A percentile compares a stretch with the other conserved stretches of the same genome.
These are phyloP conservation scores for Acacia crassicarpa DNA, from an alignment of 306 rosid species.

Conservation along the genomic window DNA sequence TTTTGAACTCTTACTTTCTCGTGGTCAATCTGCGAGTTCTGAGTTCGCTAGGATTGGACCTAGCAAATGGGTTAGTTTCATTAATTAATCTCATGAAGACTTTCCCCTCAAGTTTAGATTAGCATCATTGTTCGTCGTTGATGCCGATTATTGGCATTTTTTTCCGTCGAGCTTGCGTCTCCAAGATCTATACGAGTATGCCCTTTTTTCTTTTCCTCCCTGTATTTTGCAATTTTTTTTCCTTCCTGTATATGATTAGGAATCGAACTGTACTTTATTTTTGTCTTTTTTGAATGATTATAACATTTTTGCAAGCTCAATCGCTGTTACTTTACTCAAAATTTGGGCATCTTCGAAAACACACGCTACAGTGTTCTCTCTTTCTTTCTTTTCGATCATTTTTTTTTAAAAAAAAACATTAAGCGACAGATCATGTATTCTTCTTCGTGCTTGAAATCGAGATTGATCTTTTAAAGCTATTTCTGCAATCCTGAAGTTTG, in stretches of 20 bases:
- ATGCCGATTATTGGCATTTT: constrained; percentile 43
- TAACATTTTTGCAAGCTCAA: background rate
- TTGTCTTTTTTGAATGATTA: constrained; percentile 10
- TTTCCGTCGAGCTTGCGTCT: constrained; percentile 55
- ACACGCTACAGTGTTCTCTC: constrained; percentile 27
- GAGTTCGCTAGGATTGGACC: constrained; percentile 27
- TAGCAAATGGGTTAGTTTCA: constrained; percentile 35
- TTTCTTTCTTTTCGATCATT: constrained; percentile 22
- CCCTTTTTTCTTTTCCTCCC: constrained; percentile 42
- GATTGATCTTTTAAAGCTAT: constrained; percentile 12
- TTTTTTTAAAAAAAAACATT: background rate
- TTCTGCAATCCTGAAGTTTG: constrained; percentile 29
- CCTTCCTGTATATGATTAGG: constrained; percentile 37
- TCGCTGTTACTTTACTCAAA: constrained; percentile 36
- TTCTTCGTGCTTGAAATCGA: constrained; percentile 42
- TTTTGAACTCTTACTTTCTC: constrained; percentile 23
- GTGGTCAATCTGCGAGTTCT: constrained; percentile 32
- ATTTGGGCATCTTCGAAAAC: constrained; percentile 44
- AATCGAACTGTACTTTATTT: constrained; percentile 47
- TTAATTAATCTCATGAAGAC: constrained; percentile 37
- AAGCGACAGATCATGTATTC: constrained; percentile 20
- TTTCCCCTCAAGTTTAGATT: constrained; percentile 53
- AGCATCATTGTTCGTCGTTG: constrained; percentile 52
- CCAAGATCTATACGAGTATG: constrained; percentile 87
- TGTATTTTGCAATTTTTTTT: constrained; percentile 13